A percentile compares a stretch with the other conserved stretches of the same genome.
These are phyloP conservation scores for Penicillium concentricum DNA, from an alignment of 2,329 filamentous ascomycete species.

Conservation along the genomic window DNA sequence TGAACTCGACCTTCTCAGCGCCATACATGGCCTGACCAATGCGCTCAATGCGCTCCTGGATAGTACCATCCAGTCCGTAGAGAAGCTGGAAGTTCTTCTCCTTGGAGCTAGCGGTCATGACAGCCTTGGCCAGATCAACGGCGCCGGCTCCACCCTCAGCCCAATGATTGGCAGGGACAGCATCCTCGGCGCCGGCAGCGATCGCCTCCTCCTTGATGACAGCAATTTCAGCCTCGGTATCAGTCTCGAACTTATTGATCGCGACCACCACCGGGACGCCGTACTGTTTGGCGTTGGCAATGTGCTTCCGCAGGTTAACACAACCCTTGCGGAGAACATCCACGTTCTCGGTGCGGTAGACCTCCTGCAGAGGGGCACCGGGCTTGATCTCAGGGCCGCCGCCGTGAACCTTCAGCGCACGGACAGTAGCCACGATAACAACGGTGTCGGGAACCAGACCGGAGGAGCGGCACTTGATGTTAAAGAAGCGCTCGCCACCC, in stretches of 20 bases:
- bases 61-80: conserved; percentile 73
- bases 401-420: conserved; percentile 94
- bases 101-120: conserved; percentile 78
- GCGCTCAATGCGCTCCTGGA: conserved; percentile 85
- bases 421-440: conserved; percentile 91
- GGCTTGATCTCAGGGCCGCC: conserved; percentile 91
- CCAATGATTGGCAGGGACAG: conserved; percentile 94
- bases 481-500: conserved; percentile 99
- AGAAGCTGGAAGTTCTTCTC: conserved; percentile 85
- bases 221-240: conserved; percentile 87
- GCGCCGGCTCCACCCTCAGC: conserved; percentile 91
- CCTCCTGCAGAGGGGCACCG: conserved; percentile 77
- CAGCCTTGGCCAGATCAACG: conserved; percentile 80
- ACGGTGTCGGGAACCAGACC: conserved; percentile 90
- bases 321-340: conserved; percentile 88
- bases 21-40: conserved; percentile 96
- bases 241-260: conserved; percentile 94
- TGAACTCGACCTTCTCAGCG: conserved; percentile 84
- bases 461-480: conserved; percentile 97
- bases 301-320: conserved; percentile 93
- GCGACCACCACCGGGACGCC: conserved; percentile 93
- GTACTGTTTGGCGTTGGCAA: conserved; percentile 82
- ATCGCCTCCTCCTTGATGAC: conserved; percentile 89
- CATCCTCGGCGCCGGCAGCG: conserved; percentile 88
- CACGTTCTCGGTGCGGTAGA: conserved; percentile 91